Evolutionary conservation across 2,329 filamentous ascomycete species (phyloP).

Genomic region (Massarina eburnea): DNA sequence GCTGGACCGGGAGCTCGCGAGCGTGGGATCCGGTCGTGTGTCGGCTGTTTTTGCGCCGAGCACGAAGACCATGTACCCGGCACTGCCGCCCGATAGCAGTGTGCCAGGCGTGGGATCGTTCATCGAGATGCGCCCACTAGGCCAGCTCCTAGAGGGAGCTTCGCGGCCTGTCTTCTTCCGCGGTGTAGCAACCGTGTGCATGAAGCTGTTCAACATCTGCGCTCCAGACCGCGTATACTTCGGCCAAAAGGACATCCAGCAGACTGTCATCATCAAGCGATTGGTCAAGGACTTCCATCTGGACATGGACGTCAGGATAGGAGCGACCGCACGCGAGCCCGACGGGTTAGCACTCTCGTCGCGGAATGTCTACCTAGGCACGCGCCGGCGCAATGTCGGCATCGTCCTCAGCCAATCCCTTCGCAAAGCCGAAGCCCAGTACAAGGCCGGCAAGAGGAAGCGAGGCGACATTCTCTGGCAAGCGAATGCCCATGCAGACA

Average conservation of each 20-base stretch:
- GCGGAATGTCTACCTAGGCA: constrained; percentile 88
- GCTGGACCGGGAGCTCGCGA: constrained; percentile 73
- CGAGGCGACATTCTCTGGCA: constrained; percentile 71
- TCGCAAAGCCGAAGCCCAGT: constrained; percentile 68
- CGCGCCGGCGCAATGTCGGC: constrained; percentile 69
- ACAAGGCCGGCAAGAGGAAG: constrained; percentile 55
- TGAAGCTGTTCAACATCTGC: constrained; percentile 87
- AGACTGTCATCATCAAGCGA: constrained; percentile 84
- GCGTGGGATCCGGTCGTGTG: constrained; percentile 61
- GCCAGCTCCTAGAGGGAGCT: constrained; percentile 77
- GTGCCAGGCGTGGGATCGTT: constrained; percentile 81
- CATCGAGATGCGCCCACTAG: constrained; percentile 84
- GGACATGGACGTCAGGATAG: constrained; percentile 71
- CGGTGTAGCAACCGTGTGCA: constrained; percentile 93
- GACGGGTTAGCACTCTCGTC: constrained; percentile 92
- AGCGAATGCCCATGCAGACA: constrained; percentile 63
- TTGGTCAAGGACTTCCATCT: constrained; percentile 89
- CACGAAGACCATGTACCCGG: constrained; percentile 84
- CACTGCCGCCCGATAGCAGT: constrained; percentile 70
- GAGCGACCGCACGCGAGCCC: constrained; percentile 71
- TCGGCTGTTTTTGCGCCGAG: constrained; percentile 84
- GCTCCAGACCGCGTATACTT: constrained; percentile 82
- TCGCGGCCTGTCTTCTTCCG: constrained; percentile 93
- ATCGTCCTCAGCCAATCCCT: constrained; percentile 72
- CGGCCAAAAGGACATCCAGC: constrained; percentile 97